Evolutionary conservation across 805 yeast species (phyloP), one percentile per base, ranked within the genome.

Genomic region (Candida chauliodis): DNA sequence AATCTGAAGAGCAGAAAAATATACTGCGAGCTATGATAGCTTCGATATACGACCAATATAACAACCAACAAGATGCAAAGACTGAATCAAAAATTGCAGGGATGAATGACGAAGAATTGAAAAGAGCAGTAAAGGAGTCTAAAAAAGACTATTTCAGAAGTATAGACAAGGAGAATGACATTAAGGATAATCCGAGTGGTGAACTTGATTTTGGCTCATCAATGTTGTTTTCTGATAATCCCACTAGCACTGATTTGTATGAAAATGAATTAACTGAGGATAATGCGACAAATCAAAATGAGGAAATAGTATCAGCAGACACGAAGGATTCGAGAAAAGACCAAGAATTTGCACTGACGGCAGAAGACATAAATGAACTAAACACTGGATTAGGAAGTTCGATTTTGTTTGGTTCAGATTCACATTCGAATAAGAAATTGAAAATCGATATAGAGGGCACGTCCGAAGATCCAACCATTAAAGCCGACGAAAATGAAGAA

Each of bases 71-170:
- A 14, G 45, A 37, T 13, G 34, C 34, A 34, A 24, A 24, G 24
- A 3, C 14, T 22, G 7, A 34, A 36, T 14, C 30, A 30, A 8
- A 30, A 13, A 40, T 21, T 28, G 46, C 44, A 22, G 46, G 33
- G 23, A 52, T 56, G 27, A 64, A 66, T 38, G 53, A 66, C 31
- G 52, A 51, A 30, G 73, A 74, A 34, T 51, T 79, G 21, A 56
- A 59, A 41, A 49, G 50, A 27, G 82, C 84, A 0, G 68, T 78
- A 28, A 73, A 67, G 34, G 61, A 58, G 25, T 73, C 78, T 2
- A 70, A 71, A 41, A 48, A 54, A 37, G 80, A 77, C 25, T 66
- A 66, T 23, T 36, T 50, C 10, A 37, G 45, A 4, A 40, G 60
- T 40, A 49, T 57, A 18, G 52, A 56, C 20, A 45, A 61, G 33